phyloP scores from a whole-genome alignment of 441 rosid species.

The Jatropha podagrica region DNA sequence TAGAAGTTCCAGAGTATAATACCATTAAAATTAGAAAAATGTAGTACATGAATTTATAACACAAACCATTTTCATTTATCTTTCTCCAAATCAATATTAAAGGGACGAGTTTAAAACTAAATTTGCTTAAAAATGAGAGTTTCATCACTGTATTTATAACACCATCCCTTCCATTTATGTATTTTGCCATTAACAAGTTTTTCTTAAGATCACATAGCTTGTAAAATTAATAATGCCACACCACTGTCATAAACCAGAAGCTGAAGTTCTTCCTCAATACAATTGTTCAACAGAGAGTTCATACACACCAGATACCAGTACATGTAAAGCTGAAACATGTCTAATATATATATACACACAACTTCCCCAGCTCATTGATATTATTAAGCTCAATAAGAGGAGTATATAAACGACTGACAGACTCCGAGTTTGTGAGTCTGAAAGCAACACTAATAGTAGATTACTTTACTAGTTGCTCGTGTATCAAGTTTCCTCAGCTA shows the following conservation, averaged over 20 bases:
- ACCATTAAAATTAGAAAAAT: too few relatives aligned
- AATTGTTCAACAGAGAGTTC: background rate
- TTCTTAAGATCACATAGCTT: background rate
- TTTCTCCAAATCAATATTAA: too few relatives aligned
- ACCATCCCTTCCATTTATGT: too few relatives aligned
- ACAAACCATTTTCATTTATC: too few relatives aligned
- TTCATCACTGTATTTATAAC: too few relatives aligned
- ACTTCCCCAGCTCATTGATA: background rate
- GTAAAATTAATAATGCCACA: background rate
- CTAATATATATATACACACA: background rate
- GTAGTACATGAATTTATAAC: too few relatives aligned
- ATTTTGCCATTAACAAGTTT: too few relatives aligned
- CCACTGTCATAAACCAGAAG: background rate
- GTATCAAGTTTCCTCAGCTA: background rate
- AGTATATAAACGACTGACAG: conserved; percentile 11
- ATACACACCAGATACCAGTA: background rate
- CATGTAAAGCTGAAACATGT: background rate
- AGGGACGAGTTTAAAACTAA: too few relatives aligned
- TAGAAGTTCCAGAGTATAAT: too few relatives aligned
- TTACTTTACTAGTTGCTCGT: background rate
- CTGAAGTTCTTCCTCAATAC: background rate
- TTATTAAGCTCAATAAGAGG: conserved; percentile 9
- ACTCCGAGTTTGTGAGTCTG: conserved; percentile 27
- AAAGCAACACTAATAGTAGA: conserved; percentile 3
- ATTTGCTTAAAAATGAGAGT: too few relatives aligned